phyloP scores from a whole-genome alignment of 176 grass and related monocot species.

The Carex parvula region DNA sequence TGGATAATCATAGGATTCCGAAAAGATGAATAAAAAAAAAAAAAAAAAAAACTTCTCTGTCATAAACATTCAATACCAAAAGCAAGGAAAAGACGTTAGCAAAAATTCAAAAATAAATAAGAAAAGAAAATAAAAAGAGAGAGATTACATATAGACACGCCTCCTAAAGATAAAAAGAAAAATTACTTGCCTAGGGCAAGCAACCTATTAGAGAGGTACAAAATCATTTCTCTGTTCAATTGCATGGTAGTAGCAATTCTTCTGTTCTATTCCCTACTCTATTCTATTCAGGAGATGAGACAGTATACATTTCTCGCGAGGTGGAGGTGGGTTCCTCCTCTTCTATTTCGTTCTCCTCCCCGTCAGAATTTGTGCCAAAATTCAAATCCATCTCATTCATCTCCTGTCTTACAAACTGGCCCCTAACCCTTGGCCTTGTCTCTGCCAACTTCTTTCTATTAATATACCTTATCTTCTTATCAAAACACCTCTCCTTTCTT shows the following conservation, averaged over 20 bases:
- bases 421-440: constrained; percentile 72
- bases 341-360: constrained; percentile 38
- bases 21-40: neutral
- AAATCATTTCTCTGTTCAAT: constrained; percentile 12
- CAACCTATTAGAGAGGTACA: constrained; percentile 15
- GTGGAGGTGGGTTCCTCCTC: constrained; percentile 33
- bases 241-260: constrained; percentile 26
- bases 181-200: constrained; percentile 14
- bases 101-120: neutral
- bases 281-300: constrained; percentile 68
- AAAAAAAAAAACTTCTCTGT: neutral
- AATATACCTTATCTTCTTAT: constrained; percentile 95
- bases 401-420: constrained; percentile 83
- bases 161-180: constrained; percentile 20
- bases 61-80: neutral
- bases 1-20: neutral
- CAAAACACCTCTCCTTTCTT: constrained; percentile 86
- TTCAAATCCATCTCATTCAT: constrained; percentile 52
- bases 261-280: constrained; percentile 18
- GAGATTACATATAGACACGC: constrained; percentile 22
- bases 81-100: neutral
- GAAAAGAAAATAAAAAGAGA: neutral
- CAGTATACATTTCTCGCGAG: constrained; percentile 51
- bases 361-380: constrained; percentile 70
- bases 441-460: constrained; percentile 84